Percentiles rank a stretch among this genome's conserved stretches.
phyloP scores from a whole-genome alignment of 345 rosid genomes.

The Lagerstroemia speciosa region DNA sequence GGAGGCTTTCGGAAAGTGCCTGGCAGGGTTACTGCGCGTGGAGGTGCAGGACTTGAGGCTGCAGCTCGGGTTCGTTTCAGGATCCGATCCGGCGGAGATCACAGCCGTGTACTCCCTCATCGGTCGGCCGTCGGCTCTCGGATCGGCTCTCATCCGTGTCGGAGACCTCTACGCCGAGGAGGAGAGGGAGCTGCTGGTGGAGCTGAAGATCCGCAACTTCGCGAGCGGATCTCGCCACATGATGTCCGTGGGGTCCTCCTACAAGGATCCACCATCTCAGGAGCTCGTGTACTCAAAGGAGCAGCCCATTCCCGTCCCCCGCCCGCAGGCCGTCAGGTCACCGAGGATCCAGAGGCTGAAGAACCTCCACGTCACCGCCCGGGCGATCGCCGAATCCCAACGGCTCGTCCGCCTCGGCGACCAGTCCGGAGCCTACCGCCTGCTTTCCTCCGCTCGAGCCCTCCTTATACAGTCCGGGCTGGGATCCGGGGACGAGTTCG shows the following conservation, averaged over 20 bases:
- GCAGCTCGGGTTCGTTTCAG: slow-evolving; percentile 50
- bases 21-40: slow-evolving; percentile 37
- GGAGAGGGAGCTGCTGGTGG: slow-evolving; percentile 62
- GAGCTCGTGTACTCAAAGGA: slow-evolving; percentile 37
- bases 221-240: slow-evolving; percentile 40
- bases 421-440: slow-evolving; percentile 44
- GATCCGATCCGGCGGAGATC: slow-evolving; percentile 58
- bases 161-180: slow-evolving; percentile 71
- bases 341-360: slow-evolving; percentile 50
- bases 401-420: slow-evolving; percentile 46
- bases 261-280: slow-evolving; percentile 44
- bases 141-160: slow-evolving; percentile 45
- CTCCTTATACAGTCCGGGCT: slow-evolving; percentile 41
- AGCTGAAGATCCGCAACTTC: slow-evolving; percentile 44
- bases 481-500: slow-evolving; percentile 31
- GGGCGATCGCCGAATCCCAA: slow-evolving; percentile 73
- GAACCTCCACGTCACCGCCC: slow-evolving; percentile 58
- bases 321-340: slow-evolving; percentile 38
- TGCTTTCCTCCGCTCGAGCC: slow-evolving; percentile 68
- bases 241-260: slow-evolving; percentile 57
- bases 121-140: slow-evolving; percentile 39
- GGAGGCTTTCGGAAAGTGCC: slow-evolving; percentile 33
- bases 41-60: slow-evolving; percentile 58
- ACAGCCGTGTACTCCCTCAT: slow-evolving; percentile 44
- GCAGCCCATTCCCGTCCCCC: slow-evolving; percentile 39